Evolutionary conservation across 169 alveolate genomes (phyloP), one percentile per base, ranked within the genome.

Genomic region (Cardiosporidium cionae): DNA sequence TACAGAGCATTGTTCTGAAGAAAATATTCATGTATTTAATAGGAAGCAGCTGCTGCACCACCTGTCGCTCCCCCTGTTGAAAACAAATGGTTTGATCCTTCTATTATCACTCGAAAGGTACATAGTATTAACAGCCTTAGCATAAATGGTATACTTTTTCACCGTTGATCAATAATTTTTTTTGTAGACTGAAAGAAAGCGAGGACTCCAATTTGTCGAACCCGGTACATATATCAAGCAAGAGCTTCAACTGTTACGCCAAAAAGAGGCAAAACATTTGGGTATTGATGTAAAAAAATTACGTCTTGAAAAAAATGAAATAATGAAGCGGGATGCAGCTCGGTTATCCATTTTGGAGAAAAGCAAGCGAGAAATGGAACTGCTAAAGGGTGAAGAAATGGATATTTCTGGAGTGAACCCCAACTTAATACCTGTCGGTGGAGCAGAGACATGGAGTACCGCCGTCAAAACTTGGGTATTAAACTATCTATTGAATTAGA

Each of bases 211-310:
- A 65, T 68, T 68, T 53, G 75, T 68, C 27, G 75, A 68, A 7
- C 28, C 6, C 3, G 75, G 75, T 29, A 25, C 52, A 1, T 68
- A 68, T 65, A 44, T 68, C 29, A 62, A 28, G 32, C 75, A 68
- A 53, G 75, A 68, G 70, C 75, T 36, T 37, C 75, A 68, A 65
- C 34, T 68, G 75, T 65, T 36, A 1, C 70, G 36, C 0, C 75
- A 68, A 9, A 52, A 16, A 9, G 68, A 63, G 58, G 68, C 68
- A 9, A 63, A 63, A 52, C n/a, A 9, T 9, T 52, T 63, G 35
- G 68, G 68, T 9, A 63, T 63, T n/a, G 68, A 63, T 52, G 16
- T 63, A 29, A 9, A 63, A 9, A 63, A 63, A 29, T 52, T 63
- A 9, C 68, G n/a, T 9, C 35, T 9, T 16, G 68, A 63, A 52